A percentile compares a stretch with the other conserved stretches of the same genome.
Conservation (phyloP, 2,329 filamentous ascomycete species). For the Intubia oerlemansii region DNA sequence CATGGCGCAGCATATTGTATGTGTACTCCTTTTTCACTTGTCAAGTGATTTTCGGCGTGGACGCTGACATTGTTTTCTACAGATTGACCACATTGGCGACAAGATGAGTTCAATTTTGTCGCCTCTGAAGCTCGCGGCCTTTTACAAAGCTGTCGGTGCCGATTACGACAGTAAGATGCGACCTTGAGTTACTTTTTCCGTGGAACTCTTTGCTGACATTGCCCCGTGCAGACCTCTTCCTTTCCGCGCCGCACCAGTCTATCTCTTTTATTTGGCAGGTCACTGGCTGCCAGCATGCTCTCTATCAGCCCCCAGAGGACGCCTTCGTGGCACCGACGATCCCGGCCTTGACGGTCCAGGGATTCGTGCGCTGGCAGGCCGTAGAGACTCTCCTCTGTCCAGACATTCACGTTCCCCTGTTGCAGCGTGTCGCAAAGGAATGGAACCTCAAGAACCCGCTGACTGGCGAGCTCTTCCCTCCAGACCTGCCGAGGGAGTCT, state of each 20-base stretch:
- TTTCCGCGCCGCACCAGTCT: conserved; percentile 47
- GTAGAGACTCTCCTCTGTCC: conserved; percentile 77
- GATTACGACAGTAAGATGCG: conserved; percentile 29
- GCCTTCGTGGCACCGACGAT: conserved; percentile 57
- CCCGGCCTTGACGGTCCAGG: conserved; percentile 61
- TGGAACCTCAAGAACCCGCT: conserved; percentile 59
- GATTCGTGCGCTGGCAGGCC: conserved; percentile 86
- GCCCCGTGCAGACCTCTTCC: conserved; percentile 52
- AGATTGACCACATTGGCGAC: conserved; percentile 39
- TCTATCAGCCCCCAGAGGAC: conserved; percentile 53
- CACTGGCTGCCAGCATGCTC: conserved; percentile 70
- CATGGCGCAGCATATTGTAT: conserved; percentile 50
- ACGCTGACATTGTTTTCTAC: conserved; percentile 1
- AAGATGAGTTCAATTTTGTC: conserved; percentile 30
- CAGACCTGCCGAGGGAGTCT: conserved; percentile 33
- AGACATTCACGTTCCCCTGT: conserved; percentile 65
- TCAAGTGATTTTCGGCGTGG: neutral
- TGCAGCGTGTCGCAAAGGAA: conserved; percentile 59
- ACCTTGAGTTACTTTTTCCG: neutral
- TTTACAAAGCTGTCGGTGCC: conserved; percentile 54
- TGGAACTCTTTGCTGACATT: neutral
- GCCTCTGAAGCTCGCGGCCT: conserved; percentile 51
- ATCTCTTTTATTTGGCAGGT: conserved; percentile 88
- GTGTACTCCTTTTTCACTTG: conserved; percentile 12
- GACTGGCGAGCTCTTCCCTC: conserved; percentile 46